A percentile compares a stretch with the other conserved stretches of the same genome.
Evolutionary conservation across 2,329 filamentous ascomycete species (phyloP).

Genomic region (Cercospora zeae-maydis): DNA sequence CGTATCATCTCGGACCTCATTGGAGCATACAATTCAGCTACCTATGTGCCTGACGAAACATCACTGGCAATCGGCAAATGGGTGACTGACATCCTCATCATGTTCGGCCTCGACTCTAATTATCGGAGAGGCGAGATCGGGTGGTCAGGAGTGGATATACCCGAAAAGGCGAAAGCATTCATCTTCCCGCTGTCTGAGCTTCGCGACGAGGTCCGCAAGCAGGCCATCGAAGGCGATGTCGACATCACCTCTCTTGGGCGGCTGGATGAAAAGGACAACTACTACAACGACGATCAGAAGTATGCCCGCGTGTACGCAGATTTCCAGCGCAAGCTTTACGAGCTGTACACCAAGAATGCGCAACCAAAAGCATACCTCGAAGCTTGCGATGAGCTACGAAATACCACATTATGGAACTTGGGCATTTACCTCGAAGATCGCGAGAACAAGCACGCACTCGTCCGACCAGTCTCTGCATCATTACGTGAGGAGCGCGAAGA

Average conservation of each 20-base stretch:
- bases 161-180: conserved; percentile 56
- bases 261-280: conserved; percentile 28
- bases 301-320: conserved; percentile 50
- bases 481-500: conserved; percentile 50
- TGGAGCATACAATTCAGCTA: conserved; percentile 65
- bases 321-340: conserved; percentile 60
- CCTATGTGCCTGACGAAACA: conserved; percentile 46
- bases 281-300: conserved; percentile 33
- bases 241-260: conserved; percentile 35
- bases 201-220: conserved; percentile 56
- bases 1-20: conserved; percentile 73
- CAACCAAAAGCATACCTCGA: conserved; percentile 66
- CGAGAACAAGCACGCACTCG: conserved; percentile 63
- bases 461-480: conserved; percentile 58
- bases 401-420: conserved; percentile 74
- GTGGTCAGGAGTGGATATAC: conserved; percentile 64
- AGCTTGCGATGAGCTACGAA: conserved; percentile 76
- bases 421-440: conserved; percentile 88
- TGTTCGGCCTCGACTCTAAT: conserved; percentile 72
- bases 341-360: conserved; percentile 48
- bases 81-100: conserved; percentile 78
- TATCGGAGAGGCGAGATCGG: conserved; percentile 50
- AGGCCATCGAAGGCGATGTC: conserved; percentile 49
- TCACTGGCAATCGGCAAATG: conserved; percentile 63
- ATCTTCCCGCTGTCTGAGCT: conserved; percentile 58